These are phyloP conservation scores for Podospora didyma DNA, from an alignment of 495 filamentous ascomycete genomes.

Conservation along the genomic window DNA sequence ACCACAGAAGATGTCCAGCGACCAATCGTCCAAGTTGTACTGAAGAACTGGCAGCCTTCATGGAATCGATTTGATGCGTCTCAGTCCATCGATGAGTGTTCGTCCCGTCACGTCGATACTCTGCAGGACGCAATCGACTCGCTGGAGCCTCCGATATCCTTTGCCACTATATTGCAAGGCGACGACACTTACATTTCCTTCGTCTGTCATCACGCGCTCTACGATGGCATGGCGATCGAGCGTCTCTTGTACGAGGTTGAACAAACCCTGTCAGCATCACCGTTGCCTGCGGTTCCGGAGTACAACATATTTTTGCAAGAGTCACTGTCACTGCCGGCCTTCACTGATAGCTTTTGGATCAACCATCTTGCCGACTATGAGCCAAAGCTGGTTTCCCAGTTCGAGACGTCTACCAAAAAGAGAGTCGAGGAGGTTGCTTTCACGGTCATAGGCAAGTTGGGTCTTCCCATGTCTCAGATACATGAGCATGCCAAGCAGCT, in stretches of 20 bases:
- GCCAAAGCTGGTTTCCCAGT: slow-evolving; percentile 38
- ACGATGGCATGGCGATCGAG: slow-evolving; percentile 70
- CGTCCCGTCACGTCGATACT: slow-evolving; percentile 19
- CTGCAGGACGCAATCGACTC: slow-evolving; percentile 29
- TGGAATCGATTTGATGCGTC: slow-evolving; percentile 30
- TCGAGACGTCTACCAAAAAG: background rate
- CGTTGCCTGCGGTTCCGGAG: slow-evolving; percentile 38
- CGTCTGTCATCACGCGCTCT: slow-evolving; percentile 69
- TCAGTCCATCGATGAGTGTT: slow-evolving; percentile 14
- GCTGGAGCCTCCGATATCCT: slow-evolving; percentile 32
- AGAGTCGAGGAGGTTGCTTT: background rate
- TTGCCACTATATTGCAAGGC: slow-evolving; percentile 26
- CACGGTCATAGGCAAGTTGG: background rate
- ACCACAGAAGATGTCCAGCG: slow-evolving; percentile 44
- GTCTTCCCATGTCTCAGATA: slow-evolving; percentile 39
- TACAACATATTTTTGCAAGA: slow-evolving; percentile 42
- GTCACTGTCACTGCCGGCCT: slow-evolving; percentile 19
- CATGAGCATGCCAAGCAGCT: slow-evolving; percentile 43
- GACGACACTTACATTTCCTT: slow-evolving; percentile 50
- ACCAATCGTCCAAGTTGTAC: slow-evolving; percentile 58
- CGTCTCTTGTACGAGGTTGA: slow-evolving; percentile 64
- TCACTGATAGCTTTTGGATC: slow-evolving; percentile 60
- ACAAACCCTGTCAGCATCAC: slow-evolving; percentile 36
- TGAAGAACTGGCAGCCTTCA: slow-evolving; percentile 26
- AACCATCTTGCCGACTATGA: slow-evolving; percentile 45